Base-by-base conservation (phyloP, 106 monocot species). In the Platanthera guangdongensis region DNA sequence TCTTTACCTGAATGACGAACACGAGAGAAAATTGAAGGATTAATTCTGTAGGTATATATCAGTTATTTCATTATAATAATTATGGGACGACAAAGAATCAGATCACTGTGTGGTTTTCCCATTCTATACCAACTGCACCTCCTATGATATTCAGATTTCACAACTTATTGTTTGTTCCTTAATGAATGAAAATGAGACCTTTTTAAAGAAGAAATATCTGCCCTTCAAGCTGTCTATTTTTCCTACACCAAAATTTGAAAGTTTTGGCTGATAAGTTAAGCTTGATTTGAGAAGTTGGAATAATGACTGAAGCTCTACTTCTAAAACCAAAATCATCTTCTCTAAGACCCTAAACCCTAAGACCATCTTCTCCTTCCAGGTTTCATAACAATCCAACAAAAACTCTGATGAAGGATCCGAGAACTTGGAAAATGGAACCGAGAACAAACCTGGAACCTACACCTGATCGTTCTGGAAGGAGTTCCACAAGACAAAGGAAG, bases 21-120 rank as follows among this genome's bases (percentile, higher is more conserved):
- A 84, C 60, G 94, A 94, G 76, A 78, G 39, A 75, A 89, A 86
- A 76, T 79, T 97, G 83, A 93, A 90, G 80, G 88, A 91, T 45
- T 85, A 97, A 80, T 84, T 71, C 72, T 82, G 97, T 97, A 78
- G 86, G 90, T 77, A 48, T 19, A 13, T 25, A 1, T 67, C 22
- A 15, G 50, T 21, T 0, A 21, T 74, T 52, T 12, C 68, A 51
- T 49, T 13, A n/a, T 45, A 7, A n/a, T 79, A 8, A 50, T 47
- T 69, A 54, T 32, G 32, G 32, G 22, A 28, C 49, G 45, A n/a
- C 55, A 16, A 70, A 3, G 11, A 68, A 68, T 14, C 9, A 0
- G 8, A 7, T 46, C 4, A 39, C 4, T 68, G 45, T 39, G 30
- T 63, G 22, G 8, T 53, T 63, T 19, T 46, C 68, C 68, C 9